Base-by-base conservation (phyloP, 345 rosid species). In the Hibiscus mutabilis region DNA sequence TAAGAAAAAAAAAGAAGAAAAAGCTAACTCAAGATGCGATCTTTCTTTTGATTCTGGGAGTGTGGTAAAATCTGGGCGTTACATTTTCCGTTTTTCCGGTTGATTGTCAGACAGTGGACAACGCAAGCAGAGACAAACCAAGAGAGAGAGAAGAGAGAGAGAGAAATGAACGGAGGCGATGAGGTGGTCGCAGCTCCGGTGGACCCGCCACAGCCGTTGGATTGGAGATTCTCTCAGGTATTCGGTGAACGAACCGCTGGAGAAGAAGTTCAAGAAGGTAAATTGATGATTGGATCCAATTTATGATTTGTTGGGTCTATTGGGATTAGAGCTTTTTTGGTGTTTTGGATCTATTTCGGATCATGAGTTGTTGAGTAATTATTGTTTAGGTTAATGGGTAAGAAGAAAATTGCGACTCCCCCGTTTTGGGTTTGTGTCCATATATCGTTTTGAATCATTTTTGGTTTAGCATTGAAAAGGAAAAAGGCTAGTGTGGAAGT, bases 161-260 rank as follows among this genome's bases (percentile, higher is more conserved):
- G n/a, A n/a, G n/a, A 72, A 73, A 89, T 89, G 95, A 82, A 84
- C 86, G 87, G 82, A 75, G 88, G 84, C 76, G 88, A 76, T 78
- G 84, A 73, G 60, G 87, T 78, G 74, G 77, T 84, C 71, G 76
- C 76, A 75, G 82, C 84, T 77, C 78, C 77, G 51, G 73, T 77
- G 19, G 82, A 67, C 61, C 78, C 84, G 73, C 78, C 84, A 62
- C 83, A 77, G 77, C 85, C 88, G 70, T 81, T 91, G 65, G 98
- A 93, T 47, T 93, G 98, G 98, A 93, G 89, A 86, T 93, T 93
- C 84, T 86, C 97, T 70, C 98, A 93, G 85, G 97, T 93, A 25
- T 93, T 91, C 78, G 98, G 97, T 60, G 98, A 93, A 77, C 91
- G 96, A 46, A 81, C 91, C 46, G 95, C 96, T 40, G 97, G 97